Evolutionary conservation across 148 eudicot genomes (phyloP).

Genomic region (Rhododendron mucronatum): DNA sequence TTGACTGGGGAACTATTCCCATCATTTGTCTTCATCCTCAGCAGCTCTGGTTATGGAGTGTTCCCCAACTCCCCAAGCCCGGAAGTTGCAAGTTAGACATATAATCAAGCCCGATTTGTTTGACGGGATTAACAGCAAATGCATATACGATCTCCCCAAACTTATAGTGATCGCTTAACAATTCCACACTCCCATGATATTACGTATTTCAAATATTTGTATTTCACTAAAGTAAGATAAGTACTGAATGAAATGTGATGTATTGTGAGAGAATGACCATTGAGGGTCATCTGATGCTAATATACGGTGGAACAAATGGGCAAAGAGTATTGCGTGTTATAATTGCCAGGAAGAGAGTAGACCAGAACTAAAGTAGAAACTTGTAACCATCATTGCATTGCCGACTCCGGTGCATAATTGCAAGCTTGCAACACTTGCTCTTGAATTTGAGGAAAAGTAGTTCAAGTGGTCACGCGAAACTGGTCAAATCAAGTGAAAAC

Average conservation of each 20-base stretch:
- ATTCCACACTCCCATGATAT: too few species aligned
- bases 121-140: background rate
- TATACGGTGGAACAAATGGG: too few species aligned
- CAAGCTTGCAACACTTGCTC: background rate
- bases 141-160: background rate
- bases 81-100: too few species aligned
- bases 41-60: background rate
- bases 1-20: background rate
- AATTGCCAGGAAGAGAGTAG: too few species aligned
- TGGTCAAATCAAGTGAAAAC: background rate
- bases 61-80: background rate
- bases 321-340: too few species aligned
- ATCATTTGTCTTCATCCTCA: background rate
- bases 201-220: too few species aligned
- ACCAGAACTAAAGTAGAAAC: background rate
- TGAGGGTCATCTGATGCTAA: too few species aligned
- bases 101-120: background rate
- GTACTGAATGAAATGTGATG: too few species aligned
- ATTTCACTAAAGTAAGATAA: too few species aligned
- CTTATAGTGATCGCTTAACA: too few species aligned
- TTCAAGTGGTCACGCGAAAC: background rate
- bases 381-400: background rate
- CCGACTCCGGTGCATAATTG: background rate
- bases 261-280: too few species aligned
- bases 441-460: background rate